Base-by-base conservation (phyloP, 768 basidiomycete genomes). In the Suillus sp. region DNA sequence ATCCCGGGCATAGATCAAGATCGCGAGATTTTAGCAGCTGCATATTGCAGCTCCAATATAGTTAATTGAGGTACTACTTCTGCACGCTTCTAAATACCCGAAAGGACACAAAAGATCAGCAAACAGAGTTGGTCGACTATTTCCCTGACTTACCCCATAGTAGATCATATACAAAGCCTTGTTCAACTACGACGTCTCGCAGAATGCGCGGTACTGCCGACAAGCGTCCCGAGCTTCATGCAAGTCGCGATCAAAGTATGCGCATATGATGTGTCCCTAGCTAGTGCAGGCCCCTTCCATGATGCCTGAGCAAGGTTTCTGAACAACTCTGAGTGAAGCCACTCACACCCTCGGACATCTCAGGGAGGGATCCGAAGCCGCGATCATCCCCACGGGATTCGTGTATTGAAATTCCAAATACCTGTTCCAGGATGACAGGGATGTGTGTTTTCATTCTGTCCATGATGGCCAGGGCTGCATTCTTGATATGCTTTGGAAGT, bases 121-220 rank as follows among this genome's bases (percentile, higher is more conserved):
- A 48, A 58, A 68, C 25, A 63, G 45, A 40, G 38, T 56, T 14
- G 22, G 40, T 60, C 59, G 22, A 20, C 16, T 42, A 38, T 32
- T 47, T 14, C 10, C 42, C 4, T 25, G n/a, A 75, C 88, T 66
- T 71, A 94, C 95, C 55, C 87, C 87, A 70, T 98, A 99, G 76
- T 99, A 99, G 32, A n/a, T n/a, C n/a, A 98, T 95, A 70, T 99
- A 97, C 97, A 97, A 99, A 37, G 97, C 97, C 71, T 92, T 93
- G 73, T 99, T 97, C 54, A 99, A 79, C 72, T 98, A 95, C 57
- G 86, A 87, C 62, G 87, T 84, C 72, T 99, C 96, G 30, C 92
- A 92, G 70, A 92, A 92, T 25, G 85, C 83, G 47, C 90, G 89
- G 79, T 91, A 99, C 57, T 92, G 85, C 57, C 89, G 84, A 68